phyloP scores from a whole-genome alignment of 2,329 filamentous ascomycete genomes.

The Pseudogymnoascus sp. region DNA sequence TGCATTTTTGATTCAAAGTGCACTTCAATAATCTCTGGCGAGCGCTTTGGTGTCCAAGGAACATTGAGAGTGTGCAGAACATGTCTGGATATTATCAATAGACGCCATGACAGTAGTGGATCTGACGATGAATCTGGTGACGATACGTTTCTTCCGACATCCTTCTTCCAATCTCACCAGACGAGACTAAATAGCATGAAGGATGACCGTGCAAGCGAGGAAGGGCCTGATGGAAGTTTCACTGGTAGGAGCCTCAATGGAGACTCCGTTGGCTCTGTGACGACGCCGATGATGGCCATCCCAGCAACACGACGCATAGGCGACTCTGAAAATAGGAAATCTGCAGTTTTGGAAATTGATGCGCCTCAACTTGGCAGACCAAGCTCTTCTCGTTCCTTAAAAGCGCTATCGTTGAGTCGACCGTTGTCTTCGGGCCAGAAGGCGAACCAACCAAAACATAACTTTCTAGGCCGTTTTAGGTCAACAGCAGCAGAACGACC shows the following conservation, averaged over 20 bases:
- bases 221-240: conserved; percentile 13
- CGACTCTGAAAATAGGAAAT: conserved; percentile 74
- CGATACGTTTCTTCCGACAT: conserved; percentile 57
- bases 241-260: conserved; percentile 11
- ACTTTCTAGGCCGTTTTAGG: conserved; percentile 71
- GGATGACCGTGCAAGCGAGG: conserved; percentile 34
- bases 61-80: conserved; percentile 86
- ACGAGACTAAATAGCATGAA: conserved; percentile 36
- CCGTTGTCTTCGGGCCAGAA: conserved; percentile 75
- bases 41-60: conserved; percentile 78
- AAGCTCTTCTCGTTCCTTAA: conserved; percentile 85
- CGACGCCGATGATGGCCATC: conserved; percentile 66
- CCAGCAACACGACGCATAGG: conserved; percentile 58
- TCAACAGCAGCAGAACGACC: conserved; percentile 68
- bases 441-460: conserved; percentile 81
- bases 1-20: conserved; percentile 98
- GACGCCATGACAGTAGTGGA: conserved; percentile 75
- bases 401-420: conserved; percentile 60
- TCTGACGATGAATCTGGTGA: conserved; percentile 78
- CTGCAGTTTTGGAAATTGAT: conserved; percentile 85
- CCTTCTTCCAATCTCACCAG: conserved; percentile 52
- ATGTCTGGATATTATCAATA: conserved; percentile 84
- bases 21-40: conserved; percentile 81
- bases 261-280: conserved; percentile 45
- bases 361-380: conserved; percentile 77